Evolutionary conservation across 345 rosid species (phyloP), one percentile per base, ranked within the genome.

Genomic region (Murraya koenigii): DNA sequence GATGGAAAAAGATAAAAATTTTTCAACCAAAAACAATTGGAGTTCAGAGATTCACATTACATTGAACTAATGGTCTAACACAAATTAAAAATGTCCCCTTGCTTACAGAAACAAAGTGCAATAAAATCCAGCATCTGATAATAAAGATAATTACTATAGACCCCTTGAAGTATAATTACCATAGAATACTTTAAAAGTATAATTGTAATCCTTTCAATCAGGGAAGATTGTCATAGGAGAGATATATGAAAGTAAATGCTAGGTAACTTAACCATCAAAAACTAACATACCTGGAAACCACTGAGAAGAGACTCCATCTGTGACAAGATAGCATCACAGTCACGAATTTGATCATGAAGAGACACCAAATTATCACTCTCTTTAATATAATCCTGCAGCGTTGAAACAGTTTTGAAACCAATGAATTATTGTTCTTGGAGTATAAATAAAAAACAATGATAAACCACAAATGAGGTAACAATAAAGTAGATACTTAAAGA

Each of bases 301-400:
- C 91, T 89, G 14, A 96, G 95, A 78, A 94, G 97, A 62, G 93
- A 90, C 84, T 96, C 99, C 98, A 96, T 94, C 79, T 96, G 98
- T 69, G 98, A 89, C 86, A 96, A 85, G 74, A 96, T 96, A 85
- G 80, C 76, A 84, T 94, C 98, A 76, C 99, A 94, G 79, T 91
- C 99, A 79, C 86, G 92, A 89, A 96, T 96, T 87, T 94, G 99
- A 81, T 94, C 92, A 86, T 96, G 99, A 77, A 96, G 97, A 66
- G 97, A 96, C 73, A 96, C 94, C 66, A 94, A 84, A 82, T 91
- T 96, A 81, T 94, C 99, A 82, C 99, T 96, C 88, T 96, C 99
- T 79, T 89, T 92, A 68, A 94, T 94, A 85, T 96, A 96, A 82
- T 96, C 98, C 99, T 96, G 92, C 68, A 82, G 44, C 28, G 67